Evolutionary conservation across 257 asterid species (phyloP).

Genomic region (Echites panduratus): DNA sequence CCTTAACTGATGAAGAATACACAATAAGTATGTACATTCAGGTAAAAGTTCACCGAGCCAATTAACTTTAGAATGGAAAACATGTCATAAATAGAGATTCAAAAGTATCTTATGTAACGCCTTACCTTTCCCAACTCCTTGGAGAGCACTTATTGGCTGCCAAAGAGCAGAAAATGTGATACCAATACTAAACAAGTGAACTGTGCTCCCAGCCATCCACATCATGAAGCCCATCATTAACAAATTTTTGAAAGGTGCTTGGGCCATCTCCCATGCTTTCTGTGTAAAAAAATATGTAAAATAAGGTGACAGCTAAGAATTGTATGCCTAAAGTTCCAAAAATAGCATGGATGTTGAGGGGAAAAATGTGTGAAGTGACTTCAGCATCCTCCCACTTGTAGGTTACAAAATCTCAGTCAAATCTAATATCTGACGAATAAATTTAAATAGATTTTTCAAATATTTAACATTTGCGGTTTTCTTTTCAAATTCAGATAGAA

Average conservation of each 20-base stretch:
- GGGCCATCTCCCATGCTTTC: constrained; percentile 99
- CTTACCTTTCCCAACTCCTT: constrained; percentile 88
- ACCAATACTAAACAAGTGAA: constrained; percentile 92
- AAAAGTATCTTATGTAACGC: background rate
- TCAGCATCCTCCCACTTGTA: background rate
- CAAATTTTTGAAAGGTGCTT: constrained; percentile 90
- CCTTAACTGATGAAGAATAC: background rate
- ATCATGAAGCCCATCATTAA: constrained; percentile 97
- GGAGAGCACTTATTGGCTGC: constrained; percentile 96
- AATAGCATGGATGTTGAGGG: background rate
- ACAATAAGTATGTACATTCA: background rate
- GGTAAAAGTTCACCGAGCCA: background rate
- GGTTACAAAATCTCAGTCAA: background rate
- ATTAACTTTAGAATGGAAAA: background rate
- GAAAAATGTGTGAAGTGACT: background rate
- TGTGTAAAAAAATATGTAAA: constrained; percentile 18
- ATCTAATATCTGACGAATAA: background rate
- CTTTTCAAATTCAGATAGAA: background rate
- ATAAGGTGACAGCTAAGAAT: background rate
- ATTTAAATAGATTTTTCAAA: background rate
- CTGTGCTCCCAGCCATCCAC: constrained; percentile 99
- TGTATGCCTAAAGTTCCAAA: background rate
- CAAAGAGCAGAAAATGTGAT: constrained; percentile 92
- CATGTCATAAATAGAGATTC: background rate
- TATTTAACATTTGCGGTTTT: background rate